Conservation (phyloP, 805 yeast species). For the Starmerella ratchasimensis region DNA sequence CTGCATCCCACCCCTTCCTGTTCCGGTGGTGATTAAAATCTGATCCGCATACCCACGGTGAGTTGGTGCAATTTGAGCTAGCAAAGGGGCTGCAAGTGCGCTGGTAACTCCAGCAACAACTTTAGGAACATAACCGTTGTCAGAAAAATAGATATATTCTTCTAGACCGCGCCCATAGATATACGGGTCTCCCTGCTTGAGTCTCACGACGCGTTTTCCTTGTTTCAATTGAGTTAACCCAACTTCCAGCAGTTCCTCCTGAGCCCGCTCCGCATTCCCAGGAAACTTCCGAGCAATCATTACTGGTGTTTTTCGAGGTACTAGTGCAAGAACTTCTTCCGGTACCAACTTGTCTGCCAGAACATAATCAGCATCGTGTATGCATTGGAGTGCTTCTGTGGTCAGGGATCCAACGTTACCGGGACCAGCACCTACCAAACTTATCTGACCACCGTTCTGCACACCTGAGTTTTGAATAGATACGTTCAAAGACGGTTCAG, state of each 20-base stretch:
- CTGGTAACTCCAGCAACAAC: slow-evolving; percentile 85
- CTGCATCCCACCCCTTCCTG: slow-evolving; percentile 73
- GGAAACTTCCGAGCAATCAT: slow-evolving; percentile 91
- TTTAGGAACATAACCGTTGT: slow-evolving; percentile 53
- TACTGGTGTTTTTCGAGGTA: slow-evolving; percentile 61
- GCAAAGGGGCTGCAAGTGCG: slow-evolving; percentile 75
- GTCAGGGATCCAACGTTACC: slow-evolving; percentile 76
- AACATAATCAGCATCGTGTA: slow-evolving; percentile 67
- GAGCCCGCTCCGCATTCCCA: slow-evolving; percentile 91
- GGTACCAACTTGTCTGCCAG: slow-evolving; percentile 91
- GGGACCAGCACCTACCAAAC: slow-evolving; percentile 91
- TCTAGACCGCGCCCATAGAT: slow-evolving; percentile 96
- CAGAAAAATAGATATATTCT: slow-evolving; percentile 56
- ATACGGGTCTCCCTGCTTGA: slow-evolving; percentile 95
- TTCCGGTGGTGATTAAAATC: slow-evolving; percentile 84
- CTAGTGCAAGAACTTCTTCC: slow-evolving; percentile 63
- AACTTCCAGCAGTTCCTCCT: slow-evolving; percentile 59
- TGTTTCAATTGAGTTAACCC: slow-evolving; percentile 51
- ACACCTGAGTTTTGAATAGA: neutral
- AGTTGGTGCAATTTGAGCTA: slow-evolving; percentile 76
- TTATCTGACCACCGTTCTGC: slow-evolving; percentile 39
- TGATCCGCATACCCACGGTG: slow-evolving; percentile 89
- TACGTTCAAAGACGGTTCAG: slow-evolving; percentile 14
- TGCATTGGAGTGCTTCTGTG: slow-evolving; percentile 69
- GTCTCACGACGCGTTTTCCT: slow-evolving; percentile 70